These are phyloP conservation scores for Cladophialophora bantiana DNA, from an alignment of 2,329 filamentous ascomycete genomes.

Conservation along the genomic window DNA sequence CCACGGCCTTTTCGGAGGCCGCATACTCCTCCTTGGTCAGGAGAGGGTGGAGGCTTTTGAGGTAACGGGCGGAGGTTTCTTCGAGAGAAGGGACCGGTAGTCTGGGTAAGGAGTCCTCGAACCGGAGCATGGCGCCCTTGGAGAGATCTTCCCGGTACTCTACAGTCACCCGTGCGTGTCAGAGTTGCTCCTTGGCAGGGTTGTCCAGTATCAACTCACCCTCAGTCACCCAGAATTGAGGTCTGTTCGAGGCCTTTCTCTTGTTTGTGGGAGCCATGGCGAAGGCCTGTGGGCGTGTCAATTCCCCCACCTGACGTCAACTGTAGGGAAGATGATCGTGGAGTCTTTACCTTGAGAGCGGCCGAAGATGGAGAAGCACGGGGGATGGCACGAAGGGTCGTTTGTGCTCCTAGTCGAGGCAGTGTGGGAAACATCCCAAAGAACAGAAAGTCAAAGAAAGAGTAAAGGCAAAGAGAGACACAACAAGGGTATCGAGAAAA, in stretches of 20 bases:
- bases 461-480: slow-evolving; percentile 18
- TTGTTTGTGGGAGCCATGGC: slow-evolving; percentile 41
- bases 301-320: slow-evolving; percentile 28
- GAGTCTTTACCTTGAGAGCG: slow-evolving; percentile 25
- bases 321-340: neutral
- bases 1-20: slow-evolving; percentile 76
- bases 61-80: slow-evolving; percentile 69
- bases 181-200: neutral
- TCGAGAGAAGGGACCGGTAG: slow-evolving; percentile 69
- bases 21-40: slow-evolving; percentile 66
- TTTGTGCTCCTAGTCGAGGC: slow-evolving; percentile 30
- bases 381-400: slow-evolving; percentile 34
- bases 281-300: slow-evolving; percentile 35
- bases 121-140: slow-evolving; percentile 70
- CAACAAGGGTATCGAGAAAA: slow-evolving; percentile 17
- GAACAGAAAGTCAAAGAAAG: slow-evolving; percentile 17
- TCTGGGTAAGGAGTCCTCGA: slow-evolving; percentile 69
- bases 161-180: slow-evolving; percentile 43
- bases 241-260: slow-evolving; percentile 52
- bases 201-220: slow-evolving; percentile 45
- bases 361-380: slow-evolving; percentile 27
- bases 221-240: slow-evolving; percentile 47
- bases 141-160: slow-evolving; percentile 70
- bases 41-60: slow-evolving; percentile 71
- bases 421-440: slow-evolving; percentile 40